Evolutionary conservation across 805 yeast species (phyloP).

Genomic region (Pichia thaimueangensis): DNA sequence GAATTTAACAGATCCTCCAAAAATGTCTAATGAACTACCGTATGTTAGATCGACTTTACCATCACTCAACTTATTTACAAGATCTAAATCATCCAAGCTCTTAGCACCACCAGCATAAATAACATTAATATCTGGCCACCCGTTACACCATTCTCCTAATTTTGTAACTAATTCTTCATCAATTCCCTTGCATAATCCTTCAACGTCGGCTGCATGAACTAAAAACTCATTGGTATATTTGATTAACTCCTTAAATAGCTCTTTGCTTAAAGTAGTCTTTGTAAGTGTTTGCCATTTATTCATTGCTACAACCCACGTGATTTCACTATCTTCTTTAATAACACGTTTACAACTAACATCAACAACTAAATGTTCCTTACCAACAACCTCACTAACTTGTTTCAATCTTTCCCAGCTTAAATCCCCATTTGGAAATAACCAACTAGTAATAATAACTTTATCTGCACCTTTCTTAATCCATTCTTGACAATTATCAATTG

Average conservation of each 20-base stretch:
- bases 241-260: constrained; percentile 48
- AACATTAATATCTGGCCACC: constrained; percentile 49
- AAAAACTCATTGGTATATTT: constrained; percentile 78
- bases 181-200: constrained; percentile 90
- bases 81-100: constrained; percentile 56
- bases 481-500: constrained; percentile 55
- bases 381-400: constrained; percentile 47
- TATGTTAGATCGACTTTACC: constrained; percentile 88
- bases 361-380: constrained; percentile 64
- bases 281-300: constrained; percentile 96
- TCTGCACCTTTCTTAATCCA: constrained; percentile 81
- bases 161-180: constrained; percentile 69
- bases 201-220: constrained; percentile 98
- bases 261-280: constrained; percentile 45
- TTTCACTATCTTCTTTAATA: constrained; percentile 23
- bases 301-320: constrained; percentile 90
- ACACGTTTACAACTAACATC: constrained; percentile 74
- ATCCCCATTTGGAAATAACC: constrained; percentile 68
- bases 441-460: constrained; percentile 88
- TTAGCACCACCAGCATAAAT: constrained; percentile 98
- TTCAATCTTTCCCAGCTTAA: constrained; percentile 47
- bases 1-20: constrained; percentile 87
- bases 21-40: constrained; percentile 90
- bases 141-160: constrained; percentile 67
- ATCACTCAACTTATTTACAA: constrained; percentile 59